Evolutionary conservation across 2,329 filamentous ascomycete genomes (phyloP).

Genomic region (Cordyceps farinosa): DNA sequence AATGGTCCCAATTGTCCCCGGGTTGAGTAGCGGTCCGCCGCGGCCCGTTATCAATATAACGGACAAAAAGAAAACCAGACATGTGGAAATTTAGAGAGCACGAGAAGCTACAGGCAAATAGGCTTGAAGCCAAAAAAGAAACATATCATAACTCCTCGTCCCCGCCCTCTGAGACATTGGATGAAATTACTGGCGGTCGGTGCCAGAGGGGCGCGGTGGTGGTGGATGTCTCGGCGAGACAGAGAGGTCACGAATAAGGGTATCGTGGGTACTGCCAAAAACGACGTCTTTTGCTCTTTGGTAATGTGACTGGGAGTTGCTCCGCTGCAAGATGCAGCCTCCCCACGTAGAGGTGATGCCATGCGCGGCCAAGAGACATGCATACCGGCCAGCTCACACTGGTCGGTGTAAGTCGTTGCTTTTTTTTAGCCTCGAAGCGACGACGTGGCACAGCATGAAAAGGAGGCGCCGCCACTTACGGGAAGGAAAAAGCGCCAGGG

Average conservation of each 20-base stretch:
- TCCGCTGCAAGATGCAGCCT: neutral
- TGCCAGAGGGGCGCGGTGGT: too few relatives aligned
- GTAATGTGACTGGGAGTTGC: neutral
- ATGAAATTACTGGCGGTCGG: slow-evolving; percentile 1
- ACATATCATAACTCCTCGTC: neutral
- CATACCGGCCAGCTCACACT: neutral
- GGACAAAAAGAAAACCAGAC: neutral
- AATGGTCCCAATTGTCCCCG: neutral
- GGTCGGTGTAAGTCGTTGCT: slow-evolving; percentile 2
- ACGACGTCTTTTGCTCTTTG: too few relatives aligned
- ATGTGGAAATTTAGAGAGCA: neutral
- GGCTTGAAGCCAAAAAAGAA: neutral
- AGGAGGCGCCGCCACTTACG: neutral
- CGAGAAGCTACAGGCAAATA: neutral
- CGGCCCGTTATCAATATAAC: neutral
- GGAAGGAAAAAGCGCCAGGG: neutral
- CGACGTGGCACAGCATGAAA: neutral
- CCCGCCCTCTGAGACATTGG: neutral
- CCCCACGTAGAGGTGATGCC: neutral
- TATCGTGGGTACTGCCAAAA: too few relatives aligned
- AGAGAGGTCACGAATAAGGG: neutral
- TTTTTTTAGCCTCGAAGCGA: neutral
- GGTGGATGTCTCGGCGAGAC: neutral
- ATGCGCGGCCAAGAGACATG: neutral
- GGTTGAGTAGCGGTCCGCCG: neutral